Base-by-base conservation (phyloP, 371 early-diverging fungal species). In the Globomyces sp. region DNA sequence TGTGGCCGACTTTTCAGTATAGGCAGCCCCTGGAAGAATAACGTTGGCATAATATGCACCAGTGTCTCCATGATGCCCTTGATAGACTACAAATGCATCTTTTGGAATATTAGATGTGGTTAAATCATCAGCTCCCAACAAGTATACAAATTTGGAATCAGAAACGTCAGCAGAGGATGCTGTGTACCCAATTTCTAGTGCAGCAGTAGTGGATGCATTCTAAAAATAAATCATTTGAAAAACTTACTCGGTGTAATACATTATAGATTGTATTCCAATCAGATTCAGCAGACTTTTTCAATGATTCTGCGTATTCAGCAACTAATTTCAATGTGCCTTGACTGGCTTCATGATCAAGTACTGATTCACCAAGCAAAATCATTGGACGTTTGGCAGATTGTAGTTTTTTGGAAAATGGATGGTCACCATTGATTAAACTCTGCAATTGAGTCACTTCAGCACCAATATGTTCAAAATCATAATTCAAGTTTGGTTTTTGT, bases 41-140 rank as follows among this genome's bases (percentile, higher is more conserved):
- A 98, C 93, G 79, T 98, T 94, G 62, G 98, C 98, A 63, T 87
- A 87, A 72, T 90, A 87, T 41, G 98, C 98, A 70, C 98, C 98
- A 45, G 83, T 86, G 79, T 98, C 98, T 77, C 98, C 98, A 76
- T 98, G 98, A 80, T 96, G 97, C 43, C 98, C 98, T 80, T 96
- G 97, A 82, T 98, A 98, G 60, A 98, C 93, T 36, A 98, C 96
- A 77, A 98, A 98, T 36, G 96, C 93, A 74, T 90, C 88, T 77
- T 86, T 84, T 68, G 95, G 91, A 43, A 96, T 83, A 70, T 90
- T 90, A 41, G 77, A 68, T 39, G 88, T 75, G 13, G 73, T 62
- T 68, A 95, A 74, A 60, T 95, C 92, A 75, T 97, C 98, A 57
- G 98, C 96, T 63, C 90, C 89, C 68, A 97, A 86, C 60, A 97